Evolutionary conservation across 495 filamentous ascomycete species (phyloP).

Genomic region (Recurvomyces mirabilis): DNA sequence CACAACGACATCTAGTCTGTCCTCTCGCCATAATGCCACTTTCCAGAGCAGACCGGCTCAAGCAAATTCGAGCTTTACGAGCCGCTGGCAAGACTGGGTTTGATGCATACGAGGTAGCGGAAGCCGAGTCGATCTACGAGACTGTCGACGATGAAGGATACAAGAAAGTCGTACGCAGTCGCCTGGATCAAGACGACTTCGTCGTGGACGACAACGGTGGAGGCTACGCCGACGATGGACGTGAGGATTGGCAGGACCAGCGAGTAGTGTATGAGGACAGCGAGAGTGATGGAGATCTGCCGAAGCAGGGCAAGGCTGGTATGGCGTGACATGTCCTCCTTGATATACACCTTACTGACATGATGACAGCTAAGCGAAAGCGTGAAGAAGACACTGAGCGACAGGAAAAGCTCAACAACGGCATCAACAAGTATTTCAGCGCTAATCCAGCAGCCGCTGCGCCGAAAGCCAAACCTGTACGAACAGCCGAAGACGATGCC

Average conservation of each 20-base stretch:
- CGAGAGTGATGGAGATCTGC: slow-evolving; percentile 61
- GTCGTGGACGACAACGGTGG: slow-evolving; percentile 52
- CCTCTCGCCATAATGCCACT: slow-evolving; percentile 26
- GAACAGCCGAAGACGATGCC: slow-evolving; percentile 72
- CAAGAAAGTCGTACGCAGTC: slow-evolving; percentile 83
- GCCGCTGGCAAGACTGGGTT: slow-evolving; percentile 82
- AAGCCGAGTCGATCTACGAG: slow-evolving; percentile 80
- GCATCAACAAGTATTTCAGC: slow-evolving; percentile 89
- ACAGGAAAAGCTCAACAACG: slow-evolving; percentile 74
- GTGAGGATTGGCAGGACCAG: slow-evolving; percentile 86
- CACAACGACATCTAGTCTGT: too few species aligned
- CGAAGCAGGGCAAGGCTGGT: slow-evolving; percentile 55
- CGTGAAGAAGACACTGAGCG: slow-evolving; percentile 81
- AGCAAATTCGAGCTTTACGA: slow-evolving; percentile 73
- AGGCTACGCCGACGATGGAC: slow-evolving; percentile 84
- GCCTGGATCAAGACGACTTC: slow-evolving; percentile 90
- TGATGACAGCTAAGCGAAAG: slow-evolving; percentile 60
- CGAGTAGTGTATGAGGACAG: slow-evolving; percentile 43
- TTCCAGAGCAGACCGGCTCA: slow-evolving; percentile 39
- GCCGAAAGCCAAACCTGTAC: slow-evolving; percentile 58
- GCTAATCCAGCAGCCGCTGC: slow-evolving; percentile 49
- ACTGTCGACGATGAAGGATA: slow-evolving; percentile 96
- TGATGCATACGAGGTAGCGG: slow-evolving; percentile 76
- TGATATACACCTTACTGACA: too few species aligned
- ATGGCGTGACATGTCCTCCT: slow-evolving; percentile 2